Base-by-base conservation (phyloP, 73 alveolate genomes). In the Diophrys appendiculata region DNA sequence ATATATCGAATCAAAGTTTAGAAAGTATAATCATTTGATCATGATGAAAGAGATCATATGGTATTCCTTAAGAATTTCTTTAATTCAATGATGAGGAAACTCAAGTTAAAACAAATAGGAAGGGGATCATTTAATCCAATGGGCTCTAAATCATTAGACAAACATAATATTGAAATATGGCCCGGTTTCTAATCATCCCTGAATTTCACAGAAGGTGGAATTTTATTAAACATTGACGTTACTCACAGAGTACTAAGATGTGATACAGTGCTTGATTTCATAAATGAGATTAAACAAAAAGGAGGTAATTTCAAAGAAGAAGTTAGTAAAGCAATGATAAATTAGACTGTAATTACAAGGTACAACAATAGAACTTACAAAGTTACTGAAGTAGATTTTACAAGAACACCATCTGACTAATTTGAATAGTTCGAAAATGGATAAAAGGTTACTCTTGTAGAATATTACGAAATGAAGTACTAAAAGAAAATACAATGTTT, bases 311-410 rank as follows among this genome's bases (percentile, higher is more conserved):
- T 60, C 33, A 60, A 73, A n/a, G 75, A 69, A 32, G 83, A 67
- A 35, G 89, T 79, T 0, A 89, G 81, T 83, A 92, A 92, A 69
- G 74, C 79, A 68, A 81, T 94, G 67, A 31, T 89, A 31, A 91
- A 91, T 34, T 84, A 90, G 14, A 82, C 92, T 33, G 92, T 94
- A 0, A 76, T 92, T 76, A 94, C 98, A 33, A 87, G 83, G 34
- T 94, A 94, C 72, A 94, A 94, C 78, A 93, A 94, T 54, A 94
- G 90, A 83, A 93, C 88, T 52, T 94, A 91, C 81, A 91, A 73
- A 34, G 84, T 94, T 22, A 91, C 79, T 53, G 95, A 82, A 33
- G 86, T 94, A 1, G 97, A 94, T 70, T 94, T 93, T 73, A 77
- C 81, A 18, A 81, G 60, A 72, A 86, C 88, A 30, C 95, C 95